These are phyloP conservation scores for Phytopythium mirpurense DNA, from an alignment of 352 stramenopile genomes.

Conservation along the genomic window DNA sequence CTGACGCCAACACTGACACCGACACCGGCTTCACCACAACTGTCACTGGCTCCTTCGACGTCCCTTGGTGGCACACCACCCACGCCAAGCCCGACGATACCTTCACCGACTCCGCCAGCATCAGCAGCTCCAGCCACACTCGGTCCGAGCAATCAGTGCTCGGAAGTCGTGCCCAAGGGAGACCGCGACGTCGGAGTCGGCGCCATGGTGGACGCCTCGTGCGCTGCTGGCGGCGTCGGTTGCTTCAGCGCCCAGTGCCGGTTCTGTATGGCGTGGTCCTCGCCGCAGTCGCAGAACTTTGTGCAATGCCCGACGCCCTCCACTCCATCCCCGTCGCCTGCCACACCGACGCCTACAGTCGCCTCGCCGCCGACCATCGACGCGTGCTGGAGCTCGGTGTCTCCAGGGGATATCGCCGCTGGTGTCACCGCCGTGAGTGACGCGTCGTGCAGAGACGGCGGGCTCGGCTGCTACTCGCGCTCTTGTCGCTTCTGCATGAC, in stretches of 20 bases:
- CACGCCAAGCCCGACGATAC: not conserved
- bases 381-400: conserved; percentile 3
- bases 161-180: not conserved
- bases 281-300: conserved; percentile 5
- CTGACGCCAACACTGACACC: conserved; percentile 6
- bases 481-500: conserved; percentile 21
- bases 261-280: conserved; percentile 8
- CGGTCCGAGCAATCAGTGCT: not conserved
- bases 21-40: not conserved
- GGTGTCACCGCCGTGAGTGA: conserved; percentile 4
- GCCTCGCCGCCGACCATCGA: not conserved
- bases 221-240: not conserved
- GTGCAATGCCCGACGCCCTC: not conserved
- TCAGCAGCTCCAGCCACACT: no score
- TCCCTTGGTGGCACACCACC: no score
- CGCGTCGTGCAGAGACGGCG: conserved; percentile 10
- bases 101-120: conserved; percentile 3
- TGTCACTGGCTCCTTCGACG: no score
- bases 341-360: not conserved
- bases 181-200: conserved; percentile 2
- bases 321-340: not conserved
- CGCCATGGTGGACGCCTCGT: conserved; percentile 1
- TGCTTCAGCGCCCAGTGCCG: conserved; percentile 10
- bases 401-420: not conserved
- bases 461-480: conserved; percentile 14